Base-by-base conservation (phyloP, 148 eudicot species). In the Silene conica region DNA sequence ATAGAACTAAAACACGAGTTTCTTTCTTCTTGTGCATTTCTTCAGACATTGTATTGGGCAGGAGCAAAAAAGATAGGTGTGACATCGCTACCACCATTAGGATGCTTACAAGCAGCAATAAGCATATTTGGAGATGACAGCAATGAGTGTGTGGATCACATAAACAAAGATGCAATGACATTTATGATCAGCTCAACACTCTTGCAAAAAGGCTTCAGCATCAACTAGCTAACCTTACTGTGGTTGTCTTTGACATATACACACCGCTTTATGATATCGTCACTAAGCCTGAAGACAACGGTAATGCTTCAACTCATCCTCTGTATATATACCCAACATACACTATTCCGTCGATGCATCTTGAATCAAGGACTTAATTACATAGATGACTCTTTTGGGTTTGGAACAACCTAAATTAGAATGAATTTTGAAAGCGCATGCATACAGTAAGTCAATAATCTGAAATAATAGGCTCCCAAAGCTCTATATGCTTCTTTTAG, bases 31-130 rank as follows among this genome's bases (percentile, higher is more conserved):
- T n/a, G n/a, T n/a, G n/a, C n/a, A n/a, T n/a, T n/a, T n/a, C n/a
- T n/a, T n/a, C n/a, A n/a, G n/a, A n/a, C n/a, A n/a, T n/a, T 88
- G 67, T 88, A 88, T 62, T 72, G 79, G 74, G 59, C 85, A 43
- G 92, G 92, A 81, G 92, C 89, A 54, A 81, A 88, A 50, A 88
- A 80, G 78, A 78, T 88, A 5, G 92, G 92, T 31, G 92, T 87
- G 12, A 77, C 89, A 15, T 83, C 89, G 3, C 76, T 88, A 77
- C 89, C 92, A 14, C 92, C 92, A 0, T 48, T 86, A 16, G 92
- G 92, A 70, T 88, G 92, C 73, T 70, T 86, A 52, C 92, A 89
- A 18, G 92, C 88, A 50, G 80, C 89, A 80, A 88, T 88, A 75
- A 88, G 85, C 19, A 48, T 86, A 52, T 88, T 82, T 67, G 92